Conservation (phyloP, 2,329 filamentous ascomycete genomes). For the Neodidymelliopsis sp. region DNA sequence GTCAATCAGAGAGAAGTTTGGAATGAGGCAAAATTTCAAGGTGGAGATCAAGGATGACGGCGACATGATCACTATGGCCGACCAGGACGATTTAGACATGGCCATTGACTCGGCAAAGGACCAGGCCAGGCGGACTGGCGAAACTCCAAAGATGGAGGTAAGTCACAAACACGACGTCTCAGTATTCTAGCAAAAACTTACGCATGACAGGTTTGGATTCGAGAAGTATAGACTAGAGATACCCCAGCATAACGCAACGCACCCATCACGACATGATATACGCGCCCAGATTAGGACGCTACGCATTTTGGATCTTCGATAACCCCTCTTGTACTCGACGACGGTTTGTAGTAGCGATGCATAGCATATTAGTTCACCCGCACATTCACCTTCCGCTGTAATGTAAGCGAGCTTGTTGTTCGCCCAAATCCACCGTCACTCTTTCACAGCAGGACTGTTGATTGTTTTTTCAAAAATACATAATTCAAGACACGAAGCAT, state of each 20-base stretch:
- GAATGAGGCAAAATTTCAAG: conserved; percentile 78
- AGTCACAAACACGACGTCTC: conserved; percentile 48
- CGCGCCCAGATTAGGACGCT: conserved; percentile 15
- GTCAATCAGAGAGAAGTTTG: conserved; percentile 87
- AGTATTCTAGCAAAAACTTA: conserved; percentile 23
- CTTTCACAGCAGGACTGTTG: conserved; percentile 51
- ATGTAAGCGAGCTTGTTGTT: conserved; percentile 44
- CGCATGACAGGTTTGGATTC: conserved; percentile 55
- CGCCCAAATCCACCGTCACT: conserved; percentile 24
- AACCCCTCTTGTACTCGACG: conserved; percentile 18
- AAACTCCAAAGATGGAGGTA: conserved; percentile 96
- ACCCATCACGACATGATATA: conserved; percentile 32
- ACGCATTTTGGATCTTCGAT: conserved; percentile 20
- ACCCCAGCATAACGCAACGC: conserved; percentile 43
- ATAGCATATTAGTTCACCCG: conserved; percentile 20
- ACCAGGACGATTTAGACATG: conserved; percentile 96
- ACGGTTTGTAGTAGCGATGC: conserved; percentile 19
- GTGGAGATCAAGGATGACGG: conserved; percentile 89
- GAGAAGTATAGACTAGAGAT: conserved; percentile 53
- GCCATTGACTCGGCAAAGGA: conserved; percentile 74
- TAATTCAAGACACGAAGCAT: conserved; percentile 15
- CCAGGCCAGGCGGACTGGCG: conserved; percentile 75
- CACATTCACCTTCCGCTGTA: conserved; percentile 31
- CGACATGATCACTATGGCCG: conserved; percentile 96
- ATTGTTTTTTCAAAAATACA: conserved; percentile 22